phyloP scores from a whole-genome alignment of 2,329 filamentous ascomycete species.

The Scedosporium aurantiacum region DNA sequence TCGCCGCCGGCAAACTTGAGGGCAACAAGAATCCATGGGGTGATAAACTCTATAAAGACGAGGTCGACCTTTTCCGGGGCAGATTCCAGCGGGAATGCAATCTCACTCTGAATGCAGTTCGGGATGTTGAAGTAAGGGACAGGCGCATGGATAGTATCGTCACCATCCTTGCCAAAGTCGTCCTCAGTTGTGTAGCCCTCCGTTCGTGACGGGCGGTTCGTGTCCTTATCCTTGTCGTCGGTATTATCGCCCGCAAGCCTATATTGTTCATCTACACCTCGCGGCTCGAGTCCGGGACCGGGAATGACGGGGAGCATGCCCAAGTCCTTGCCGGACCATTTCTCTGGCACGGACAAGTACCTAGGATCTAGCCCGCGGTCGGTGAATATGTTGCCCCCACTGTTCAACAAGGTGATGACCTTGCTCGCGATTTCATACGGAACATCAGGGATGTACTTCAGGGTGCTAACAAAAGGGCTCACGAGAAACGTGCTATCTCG shows the following conservation, averaged over 20 bases:
- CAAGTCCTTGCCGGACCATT: constrained; percentile 18
- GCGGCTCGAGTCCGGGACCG: constrained; percentile 21
- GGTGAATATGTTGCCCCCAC: constrained; percentile 36
- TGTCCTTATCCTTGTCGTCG: constrained; percentile 5
- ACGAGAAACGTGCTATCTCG: constrained; percentile 76
- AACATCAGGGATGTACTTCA: constrained; percentile 69
- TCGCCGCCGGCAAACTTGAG: constrained; percentile 49
- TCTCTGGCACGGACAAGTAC: constrained; percentile 40
- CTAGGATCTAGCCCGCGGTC: constrained; percentile 26
- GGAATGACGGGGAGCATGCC: neutral
- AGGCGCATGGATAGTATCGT: constrained; percentile 73
- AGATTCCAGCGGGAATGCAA: constrained; percentile 42
- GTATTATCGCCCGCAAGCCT: constrained; percentile 18
- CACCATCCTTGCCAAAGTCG: constrained; percentile 71
- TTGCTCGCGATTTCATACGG: constrained; percentile 64
- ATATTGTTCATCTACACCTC: constrained; percentile 17
- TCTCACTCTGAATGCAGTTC: constrained; percentile 67
- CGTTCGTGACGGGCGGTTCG: constrained; percentile 31
- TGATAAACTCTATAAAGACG: constrained; percentile 84
- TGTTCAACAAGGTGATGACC: constrained; percentile 51
- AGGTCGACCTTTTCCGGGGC: constrained; percentile 69
- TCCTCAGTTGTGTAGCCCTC: constrained; percentile 82
- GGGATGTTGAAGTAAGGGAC: constrained; percentile 69
- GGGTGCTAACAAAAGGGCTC: constrained; percentile 74
- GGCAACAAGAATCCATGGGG: constrained; percentile 68